phyloP scores from a whole-genome alignment of 1,139 yeast genomes.

The Lodderomyces beijingensis region DNA sequence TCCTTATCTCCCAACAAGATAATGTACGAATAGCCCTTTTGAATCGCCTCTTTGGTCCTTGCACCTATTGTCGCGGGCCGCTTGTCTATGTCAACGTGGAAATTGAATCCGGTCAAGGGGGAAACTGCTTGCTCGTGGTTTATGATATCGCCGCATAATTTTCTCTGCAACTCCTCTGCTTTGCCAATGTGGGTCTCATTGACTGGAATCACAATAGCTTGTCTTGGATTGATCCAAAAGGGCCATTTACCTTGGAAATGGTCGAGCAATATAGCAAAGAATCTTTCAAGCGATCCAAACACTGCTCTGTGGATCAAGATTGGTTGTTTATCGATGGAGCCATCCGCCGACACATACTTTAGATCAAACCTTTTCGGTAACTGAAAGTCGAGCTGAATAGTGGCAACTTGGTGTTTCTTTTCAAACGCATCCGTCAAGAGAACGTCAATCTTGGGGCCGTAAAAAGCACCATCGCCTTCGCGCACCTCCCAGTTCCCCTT shows the following conservation, averaged over 20 bases:
- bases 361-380: conserved; percentile 82
- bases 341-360: conserved; percentile 53
- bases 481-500: conserved; percentile 63
- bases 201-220: conserved; percentile 82
- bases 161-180: conserved; percentile 48
- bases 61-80: conserved; percentile 77
- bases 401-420: conserved; percentile 91
- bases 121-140: conserved; percentile 29
- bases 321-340: conserved; percentile 56
- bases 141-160: conserved; percentile 49
- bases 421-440: conserved; percentile 77
- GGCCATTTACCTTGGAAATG: conserved; percentile 97
- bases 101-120: conserved; percentile 57
- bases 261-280: conserved; percentile 84
- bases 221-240: conserved; percentile 96
- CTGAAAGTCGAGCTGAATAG: conserved; percentile 94
- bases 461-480: conserved; percentile 96
- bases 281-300: conserved; percentile 90
- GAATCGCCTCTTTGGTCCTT: conserved; percentile 73
- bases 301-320: conserved; percentile 95
- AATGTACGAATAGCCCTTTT: conserved; percentile 74
- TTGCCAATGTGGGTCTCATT: conserved; percentile 51
- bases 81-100: conserved; percentile 70
- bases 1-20: conserved; percentile 88
- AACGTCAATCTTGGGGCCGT: conserved; percentile 94